Base-by-base conservation (phyloP, 192 early-diverging fungal species). In the Gigaspora rosea region DNA sequence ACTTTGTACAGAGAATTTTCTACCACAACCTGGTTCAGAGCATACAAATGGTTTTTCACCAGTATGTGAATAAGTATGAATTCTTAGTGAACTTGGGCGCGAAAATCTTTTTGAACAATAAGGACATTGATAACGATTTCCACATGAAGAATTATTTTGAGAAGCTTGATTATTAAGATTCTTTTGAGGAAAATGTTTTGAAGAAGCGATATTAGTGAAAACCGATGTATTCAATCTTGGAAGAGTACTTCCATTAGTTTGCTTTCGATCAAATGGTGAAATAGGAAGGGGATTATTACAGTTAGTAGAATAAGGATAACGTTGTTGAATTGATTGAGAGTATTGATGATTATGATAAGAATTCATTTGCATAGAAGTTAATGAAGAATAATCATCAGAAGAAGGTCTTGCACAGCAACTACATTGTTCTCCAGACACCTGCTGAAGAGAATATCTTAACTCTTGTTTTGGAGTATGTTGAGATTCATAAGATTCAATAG, bases 41-140 rank as follows among this genome's bases (percentile, higher is more conserved):
- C 93, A 94, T 36, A 86, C 81, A 79, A 90, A 88, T 0, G 93
- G 93, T 56, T 90, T 91, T 75, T 94, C 92, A 1, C 92, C 92
- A 3, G 93, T 93, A 59, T 94, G 93, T 2, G 91, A 91, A 72
- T 88, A 87, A 22, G 87, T 89, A 73, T 93, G 93, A n/a, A 91
- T 91, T 4, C 86, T 79, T 2, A 92, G 74, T 0, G 91, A 89
- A 8, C 89, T 91, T 0, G 93, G 93, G 27, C 93, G 86, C 4
- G 91, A 86, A 71, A 94, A 94, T 22, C 72, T 75, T 49, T 93
- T 94, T 46, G 78, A 49, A 57, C 93, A 94, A 33, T 80, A 82
- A 16, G 82, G 75, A 62, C 91, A 93, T 66, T 83, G 80, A 73
- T 91, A 92, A 68, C 84, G 82, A 70, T 86, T 86, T 76, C 77